Evolutionary conservation across 2,329 filamentous ascomycete species (phyloP).

Genomic region (Stylonectria norvegica): DNA sequence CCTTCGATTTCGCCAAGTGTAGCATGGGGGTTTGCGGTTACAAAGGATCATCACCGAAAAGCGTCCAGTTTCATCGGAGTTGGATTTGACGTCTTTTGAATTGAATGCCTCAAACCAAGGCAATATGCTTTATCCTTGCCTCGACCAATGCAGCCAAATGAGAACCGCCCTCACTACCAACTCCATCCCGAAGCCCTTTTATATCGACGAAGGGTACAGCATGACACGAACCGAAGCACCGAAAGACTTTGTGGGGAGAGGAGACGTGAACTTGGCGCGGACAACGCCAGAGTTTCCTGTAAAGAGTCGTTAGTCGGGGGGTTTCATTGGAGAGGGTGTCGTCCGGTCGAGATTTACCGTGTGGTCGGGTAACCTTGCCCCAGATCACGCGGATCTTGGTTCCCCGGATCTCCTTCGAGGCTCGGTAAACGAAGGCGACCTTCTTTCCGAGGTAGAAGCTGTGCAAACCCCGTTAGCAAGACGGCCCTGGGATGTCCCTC

Average conservation of each 20-base stretch:
- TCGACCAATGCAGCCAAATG: conserved; percentile 58
- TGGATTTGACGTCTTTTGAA: conserved; percentile 48
- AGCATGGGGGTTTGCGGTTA: no score
- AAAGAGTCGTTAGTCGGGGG: conserved; percentile 13
- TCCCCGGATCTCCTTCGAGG: conserved; percentile 88
- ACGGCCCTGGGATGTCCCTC: conserved; percentile 3
- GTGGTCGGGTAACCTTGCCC: conserved; percentile 95
- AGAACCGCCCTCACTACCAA: conserved; percentile 62
- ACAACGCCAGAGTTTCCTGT: conserved; percentile 96
- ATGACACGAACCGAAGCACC: conserved; percentile 94
- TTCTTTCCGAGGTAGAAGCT: conserved; percentile 98
- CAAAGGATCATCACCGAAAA: no score
- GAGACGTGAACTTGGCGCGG: conserved; percentile 93
- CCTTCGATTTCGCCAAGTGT: no score
- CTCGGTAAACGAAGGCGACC: conserved; percentile 98
- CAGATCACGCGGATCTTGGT: conserved; percentile 99
- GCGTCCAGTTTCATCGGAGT: no score
- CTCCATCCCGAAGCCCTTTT: conserved; percentile 58
- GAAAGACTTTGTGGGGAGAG: conserved; percentile 95
- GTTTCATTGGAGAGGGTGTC: conserved; percentile 3
- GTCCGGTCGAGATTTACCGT: no score
- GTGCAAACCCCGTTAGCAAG: conserved; percentile 27
- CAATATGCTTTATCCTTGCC: conserved; percentile 54
- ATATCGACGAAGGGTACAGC: conserved; percentile 98
- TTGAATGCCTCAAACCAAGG: conserved; percentile 54